phyloP scores from a whole-genome alignment of 768 basidiomycete species.

The Tricholoma sp. region DNA sequence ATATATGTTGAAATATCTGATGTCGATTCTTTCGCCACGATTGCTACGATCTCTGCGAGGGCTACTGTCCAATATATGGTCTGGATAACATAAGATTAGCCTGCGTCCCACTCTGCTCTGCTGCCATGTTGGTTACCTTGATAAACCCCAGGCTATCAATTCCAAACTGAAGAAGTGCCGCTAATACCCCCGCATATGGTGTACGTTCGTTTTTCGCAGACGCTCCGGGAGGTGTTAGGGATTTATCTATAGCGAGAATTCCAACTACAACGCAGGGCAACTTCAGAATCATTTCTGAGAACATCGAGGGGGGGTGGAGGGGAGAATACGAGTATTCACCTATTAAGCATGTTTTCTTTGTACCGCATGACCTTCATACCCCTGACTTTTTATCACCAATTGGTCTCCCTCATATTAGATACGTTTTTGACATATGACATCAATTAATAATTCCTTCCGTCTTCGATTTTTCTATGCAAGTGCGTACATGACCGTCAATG shows the following conservation, averaged over 20 bases:
- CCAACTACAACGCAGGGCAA: conserved; percentile 5
- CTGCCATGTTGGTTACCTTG: background rate
- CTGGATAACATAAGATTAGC: background rate
- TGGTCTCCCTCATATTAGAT: too few relatives aligned
- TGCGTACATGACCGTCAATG: too few relatives aligned
- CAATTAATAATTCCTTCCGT: too few relatives aligned
- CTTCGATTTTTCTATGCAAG: too few relatives aligned
- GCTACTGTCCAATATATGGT: conserved; percentile 31
- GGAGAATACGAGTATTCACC: background rate
- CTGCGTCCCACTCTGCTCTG: background rate
- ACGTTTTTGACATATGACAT: too few relatives aligned
- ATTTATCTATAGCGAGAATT: background rate
- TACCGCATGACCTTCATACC: too few relatives aligned
- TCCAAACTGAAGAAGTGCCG: background rate
- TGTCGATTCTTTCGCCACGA: conserved; percentile 26
- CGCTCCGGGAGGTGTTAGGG: conserved; percentile 4
- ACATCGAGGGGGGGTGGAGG: too few relatives aligned
- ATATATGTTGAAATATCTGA: conserved; percentile 18
- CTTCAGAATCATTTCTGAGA: background rate
- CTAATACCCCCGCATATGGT: background rate
- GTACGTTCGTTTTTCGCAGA: background rate
- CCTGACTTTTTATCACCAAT: too few relatives aligned
- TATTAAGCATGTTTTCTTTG: too few relatives aligned
- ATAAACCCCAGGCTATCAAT: background rate
- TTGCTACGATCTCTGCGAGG: conserved; percentile 31